phyloP scores from a whole-genome alignment of 768 basidiomycete species.

The Xerocomus brunneocitrinus region DNA sequence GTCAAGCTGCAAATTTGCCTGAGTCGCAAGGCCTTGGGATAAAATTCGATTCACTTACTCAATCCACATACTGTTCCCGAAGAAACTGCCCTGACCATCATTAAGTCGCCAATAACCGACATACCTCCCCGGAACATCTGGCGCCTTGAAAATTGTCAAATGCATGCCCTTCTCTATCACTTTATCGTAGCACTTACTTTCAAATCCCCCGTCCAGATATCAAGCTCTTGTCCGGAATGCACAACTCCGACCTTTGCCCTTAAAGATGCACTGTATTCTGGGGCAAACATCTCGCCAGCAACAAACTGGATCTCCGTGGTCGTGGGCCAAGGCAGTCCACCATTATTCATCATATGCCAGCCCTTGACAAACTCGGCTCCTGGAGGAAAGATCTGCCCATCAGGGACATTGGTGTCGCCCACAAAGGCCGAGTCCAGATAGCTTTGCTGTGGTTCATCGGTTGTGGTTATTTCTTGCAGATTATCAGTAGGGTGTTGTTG shows the following conservation, averaged over 20 bases:
- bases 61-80: slow-evolving; percentile 71
- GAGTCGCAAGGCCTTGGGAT: not conserved
- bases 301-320: slow-evolving; percentile 65
- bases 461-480: not conserved
- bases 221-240: slow-evolving; percentile 51
- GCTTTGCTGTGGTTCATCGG: not conserved
- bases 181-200: slow-evolving; percentile 44
- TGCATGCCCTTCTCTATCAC: not conserved
- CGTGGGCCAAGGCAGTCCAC: slow-evolving; percentile 60
- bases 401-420: slow-evolving; percentile 64
- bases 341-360: slow-evolving; percentile 72
- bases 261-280: slow-evolving; percentile 28
- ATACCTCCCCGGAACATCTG: slow-evolving; percentile 68
- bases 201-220: slow-evolving; percentile 69
- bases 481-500: not conserved
- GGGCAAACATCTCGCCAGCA: slow-evolving; percentile 58
- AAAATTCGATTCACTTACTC: slow-evolving; percentile 50
- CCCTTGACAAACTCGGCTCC: slow-evolving; percentile 85
- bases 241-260: slow-evolving; percentile 52
- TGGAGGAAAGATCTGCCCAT: slow-evolving; percentile 74
- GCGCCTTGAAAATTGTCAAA: slow-evolving; percentile 45
- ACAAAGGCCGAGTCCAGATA: slow-evolving; percentile 53
- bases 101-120: slow-evolving; percentile 73
- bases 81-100: slow-evolving; percentile 53
- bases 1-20: slow-evolving; percentile 45